Evolutionary conservation across 1,139 yeast genomes (phyloP), one percentile per base, ranked within the genome.

Genomic region (Yamadazyma songkhlaensis): DNA sequence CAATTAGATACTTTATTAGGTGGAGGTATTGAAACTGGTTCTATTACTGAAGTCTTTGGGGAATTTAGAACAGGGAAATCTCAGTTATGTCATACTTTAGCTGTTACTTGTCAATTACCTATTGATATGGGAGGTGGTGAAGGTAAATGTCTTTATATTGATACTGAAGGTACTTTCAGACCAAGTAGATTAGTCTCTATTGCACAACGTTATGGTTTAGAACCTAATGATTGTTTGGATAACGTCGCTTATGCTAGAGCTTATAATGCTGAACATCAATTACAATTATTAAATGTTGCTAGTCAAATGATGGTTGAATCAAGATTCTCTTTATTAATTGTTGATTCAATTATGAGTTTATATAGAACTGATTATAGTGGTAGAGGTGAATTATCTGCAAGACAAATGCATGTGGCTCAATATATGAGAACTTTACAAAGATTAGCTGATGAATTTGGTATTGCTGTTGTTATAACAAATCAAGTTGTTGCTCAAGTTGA

Each of bases 61-160:
- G 98, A 92, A 62, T 94, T 90, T 60, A 80, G 98, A 64, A 92
- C 98, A 1, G 99, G 99, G 35, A 92, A 92, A 60, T 88, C 97
- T 5, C 99, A 92, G 65, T 67, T 92, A 37, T 94, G 98, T 61
- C 98, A 94, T 58, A 94, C 98, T 1, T 71, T 94, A 44, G 96
- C 97, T 0, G 96, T 94, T 9, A 90, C 97, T 2, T 92, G 97
- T 59, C 99, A 92, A 61, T 68, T 92, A 41, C 98, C 98, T 3
- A 81, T 92, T 34, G 97, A 92, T 57, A 85, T 87, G 87, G 97
- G 97, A 31, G 99, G 99, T 41, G 99, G 97, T 36, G 99, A 92
- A 66, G 98, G 99, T 28, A 89, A 94, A 60, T 92, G 97, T 61
- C 72, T 94, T 41, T 94, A 87, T 57, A 90, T 92, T 46, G 99